phyloP scores from a whole-genome alignment of 257 asterid species.

The Osmanthus fragrans region DNA sequence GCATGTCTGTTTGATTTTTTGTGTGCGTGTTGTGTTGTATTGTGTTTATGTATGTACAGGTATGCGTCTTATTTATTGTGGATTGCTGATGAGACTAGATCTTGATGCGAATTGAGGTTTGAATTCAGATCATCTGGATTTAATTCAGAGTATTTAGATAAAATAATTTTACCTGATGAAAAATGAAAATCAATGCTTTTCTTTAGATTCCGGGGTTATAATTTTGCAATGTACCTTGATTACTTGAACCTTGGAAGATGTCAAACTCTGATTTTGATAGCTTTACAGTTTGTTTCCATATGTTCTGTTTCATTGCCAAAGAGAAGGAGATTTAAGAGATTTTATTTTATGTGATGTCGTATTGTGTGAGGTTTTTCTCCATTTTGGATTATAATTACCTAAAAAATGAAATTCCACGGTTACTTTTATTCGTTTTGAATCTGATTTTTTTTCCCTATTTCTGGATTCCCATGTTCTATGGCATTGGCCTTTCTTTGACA shows the following conservation, averaged over 20 bases:
- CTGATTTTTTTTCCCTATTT: not conserved
- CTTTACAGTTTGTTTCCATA: not conserved
- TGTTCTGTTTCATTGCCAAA: slow-evolving; percentile 1
- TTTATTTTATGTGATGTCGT: not conserved
- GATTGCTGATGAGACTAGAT: slow-evolving; percentile 14
- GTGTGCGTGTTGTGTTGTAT: not conserved
- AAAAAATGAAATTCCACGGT: not conserved
- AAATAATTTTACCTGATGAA: not conserved
- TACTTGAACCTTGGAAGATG: slow-evolving; percentile 6
- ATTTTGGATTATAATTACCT: not conserved
- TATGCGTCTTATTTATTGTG: not conserved
- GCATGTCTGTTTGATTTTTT: not conserved
- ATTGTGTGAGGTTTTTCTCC: not conserved
- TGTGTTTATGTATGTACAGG: not conserved
- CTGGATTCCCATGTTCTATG: not conserved
- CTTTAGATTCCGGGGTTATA: not conserved
- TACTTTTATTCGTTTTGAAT: not conserved
- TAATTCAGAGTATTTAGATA: not conserved
- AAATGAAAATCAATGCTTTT: not conserved
- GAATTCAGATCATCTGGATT: not conserved
- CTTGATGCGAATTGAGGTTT: slow-evolving; percentile 2
- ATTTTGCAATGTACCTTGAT: slow-evolving; percentile 6
- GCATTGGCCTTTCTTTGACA: not conserved
- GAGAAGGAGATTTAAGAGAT: not conserved
- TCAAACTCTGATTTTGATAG: slow-evolving; percentile 1